Evolutionary conservation across 2,329 filamentous ascomycete species (phyloP).

Genomic region (Capronia epimyces): DNA sequence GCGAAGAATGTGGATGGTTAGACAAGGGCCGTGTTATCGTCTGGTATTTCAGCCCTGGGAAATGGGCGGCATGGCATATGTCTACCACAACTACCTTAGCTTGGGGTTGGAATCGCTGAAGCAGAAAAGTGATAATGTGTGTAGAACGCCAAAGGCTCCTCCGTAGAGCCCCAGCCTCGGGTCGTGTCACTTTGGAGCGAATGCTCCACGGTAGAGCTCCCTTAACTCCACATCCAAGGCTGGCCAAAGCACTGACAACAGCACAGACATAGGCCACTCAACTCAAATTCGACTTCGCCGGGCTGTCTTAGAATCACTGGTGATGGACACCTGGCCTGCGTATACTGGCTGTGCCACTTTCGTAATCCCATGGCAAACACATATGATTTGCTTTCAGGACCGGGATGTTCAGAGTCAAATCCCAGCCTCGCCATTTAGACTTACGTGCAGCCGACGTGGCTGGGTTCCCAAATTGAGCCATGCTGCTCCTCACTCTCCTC

Average conservation of each 20-base stretch:
- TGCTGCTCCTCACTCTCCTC: not conserved
- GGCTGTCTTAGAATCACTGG: not conserved
- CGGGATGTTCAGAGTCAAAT: not conserved
- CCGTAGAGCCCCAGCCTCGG: too few relatives aligned
- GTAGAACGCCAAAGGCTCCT: not conserved
- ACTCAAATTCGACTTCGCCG: not conserved
- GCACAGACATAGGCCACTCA: not conserved
- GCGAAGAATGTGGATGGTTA: not conserved
- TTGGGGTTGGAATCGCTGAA: too few relatives aligned
- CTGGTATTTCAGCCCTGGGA: too few relatives aligned
- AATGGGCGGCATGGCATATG: too few relatives aligned
- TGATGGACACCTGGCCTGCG: not conserved
- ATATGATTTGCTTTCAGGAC: not conserved
- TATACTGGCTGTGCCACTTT: not conserved
- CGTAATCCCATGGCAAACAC: not conserved
- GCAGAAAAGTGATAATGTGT: too few relatives aligned
- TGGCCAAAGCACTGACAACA: not conserved
- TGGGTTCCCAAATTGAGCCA: not conserved
- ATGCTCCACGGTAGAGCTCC: not conserved
- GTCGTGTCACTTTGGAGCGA: too few relatives aligned
- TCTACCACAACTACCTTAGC: too few relatives aligned
- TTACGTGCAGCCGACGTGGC: not conserved
- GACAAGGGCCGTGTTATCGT: too few relatives aligned
- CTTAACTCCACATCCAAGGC: not conserved
- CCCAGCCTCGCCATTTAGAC: not conserved